A percentile compares a stretch with the other conserved stretches of the same genome.
Conservation (phyloP, 1,139 yeast genomes). For the Protomyces inouyei region DNA sequence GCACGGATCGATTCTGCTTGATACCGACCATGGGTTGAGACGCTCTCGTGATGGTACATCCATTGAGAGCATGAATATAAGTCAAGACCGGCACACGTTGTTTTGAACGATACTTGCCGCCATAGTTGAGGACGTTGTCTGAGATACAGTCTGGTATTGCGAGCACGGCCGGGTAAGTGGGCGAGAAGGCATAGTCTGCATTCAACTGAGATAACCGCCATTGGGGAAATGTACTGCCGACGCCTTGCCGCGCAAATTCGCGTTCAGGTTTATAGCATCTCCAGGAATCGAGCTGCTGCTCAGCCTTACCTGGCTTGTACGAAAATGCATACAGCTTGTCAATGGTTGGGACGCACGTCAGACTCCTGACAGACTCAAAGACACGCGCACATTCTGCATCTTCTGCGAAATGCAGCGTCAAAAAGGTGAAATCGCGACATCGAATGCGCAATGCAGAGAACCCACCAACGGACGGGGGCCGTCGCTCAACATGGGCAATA, state of each 20-base stretch:
- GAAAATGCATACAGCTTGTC: constrained; percentile 65
- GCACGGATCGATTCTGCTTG: constrained; percentile 80
- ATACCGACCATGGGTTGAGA: constrained; percentile 91
- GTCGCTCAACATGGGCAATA: constrained; percentile 60
- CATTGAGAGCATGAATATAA: constrained; percentile 65
- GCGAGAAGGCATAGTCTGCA: constrained; percentile 59
- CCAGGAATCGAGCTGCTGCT: constrained; percentile 63
- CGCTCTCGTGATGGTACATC: constrained; percentile 79
- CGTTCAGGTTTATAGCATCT: constrained; percentile 53
- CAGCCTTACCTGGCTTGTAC: constrained; percentile 58
- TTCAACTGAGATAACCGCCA: constrained; percentile 76
- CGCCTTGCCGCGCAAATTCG: constrained; percentile 63
- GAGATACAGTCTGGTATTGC: constrained; percentile 72
- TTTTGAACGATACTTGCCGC: constrained; percentile 80
- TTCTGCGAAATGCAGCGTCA: constrained; percentile 67
- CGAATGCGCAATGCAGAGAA: constrained; percentile 60
- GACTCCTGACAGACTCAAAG: constrained; percentile 53
- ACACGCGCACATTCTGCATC: constrained; percentile 63
- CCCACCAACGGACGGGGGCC: constrained; percentile 41
- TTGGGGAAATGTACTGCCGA: constrained; percentile 36
- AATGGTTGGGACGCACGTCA: constrained; percentile 40
- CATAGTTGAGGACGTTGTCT: constrained; percentile 76
- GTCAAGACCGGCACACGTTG: constrained; percentile 76
- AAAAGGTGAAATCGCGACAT: constrained; percentile 82
- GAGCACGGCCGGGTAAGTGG: constrained; percentile 65